Evolutionary conservation across 2,329 filamentous ascomycete genomes (phyloP).

Genomic region (Coniochaeta hoffmannii): DNA sequence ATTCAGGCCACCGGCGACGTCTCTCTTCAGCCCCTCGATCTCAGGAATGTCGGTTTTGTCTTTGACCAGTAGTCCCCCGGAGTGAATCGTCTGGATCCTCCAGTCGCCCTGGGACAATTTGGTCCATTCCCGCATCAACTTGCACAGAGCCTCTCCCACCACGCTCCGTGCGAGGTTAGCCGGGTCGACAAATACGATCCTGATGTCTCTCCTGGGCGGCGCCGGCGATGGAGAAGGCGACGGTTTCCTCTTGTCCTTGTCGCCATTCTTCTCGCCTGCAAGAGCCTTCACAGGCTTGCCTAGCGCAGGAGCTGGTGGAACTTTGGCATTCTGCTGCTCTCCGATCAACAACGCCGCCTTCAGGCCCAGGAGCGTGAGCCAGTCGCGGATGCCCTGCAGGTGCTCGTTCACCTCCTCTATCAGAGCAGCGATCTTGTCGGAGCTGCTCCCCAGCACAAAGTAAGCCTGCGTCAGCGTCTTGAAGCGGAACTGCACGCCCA

Average conservation of each 20-base stretch:
- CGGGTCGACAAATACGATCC: constrained; percentile 19
- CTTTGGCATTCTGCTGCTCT: not conserved
- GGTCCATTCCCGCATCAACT: constrained; percentile 14
- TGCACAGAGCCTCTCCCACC: constrained; percentile 14
- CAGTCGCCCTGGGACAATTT: constrained; percentile 11
- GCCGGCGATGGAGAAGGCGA: constrained; percentile 6
- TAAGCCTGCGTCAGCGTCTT: constrained; percentile 12
- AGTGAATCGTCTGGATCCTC: constrained; percentile 12
- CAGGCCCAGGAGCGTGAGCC: constrained; percentile 11
- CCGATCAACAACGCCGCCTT: not conserved
- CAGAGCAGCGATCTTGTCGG: constrained; percentile 14
- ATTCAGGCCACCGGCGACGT: constrained; percentile 6
- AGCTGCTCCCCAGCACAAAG: constrained; percentile 16
- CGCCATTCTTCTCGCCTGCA: not conserved
- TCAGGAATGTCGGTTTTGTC: constrained; percentile 8
- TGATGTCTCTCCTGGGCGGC: constrained; percentile 11
- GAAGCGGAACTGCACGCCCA: constrained; percentile 14
- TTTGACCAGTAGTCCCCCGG: constrained; percentile 19
- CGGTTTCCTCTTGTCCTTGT: not conserved
- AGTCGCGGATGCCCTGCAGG: constrained; percentile 8
- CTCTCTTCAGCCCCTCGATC: constrained; percentile 13
- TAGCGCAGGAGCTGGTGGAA: not conserved
- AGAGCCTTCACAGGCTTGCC: not conserved
- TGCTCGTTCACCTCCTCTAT: constrained; percentile 14
- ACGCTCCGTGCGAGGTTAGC: constrained; percentile 16